Conservation (phyloP, 331 rosid species). For the Dryas integrifolia region DNA sequence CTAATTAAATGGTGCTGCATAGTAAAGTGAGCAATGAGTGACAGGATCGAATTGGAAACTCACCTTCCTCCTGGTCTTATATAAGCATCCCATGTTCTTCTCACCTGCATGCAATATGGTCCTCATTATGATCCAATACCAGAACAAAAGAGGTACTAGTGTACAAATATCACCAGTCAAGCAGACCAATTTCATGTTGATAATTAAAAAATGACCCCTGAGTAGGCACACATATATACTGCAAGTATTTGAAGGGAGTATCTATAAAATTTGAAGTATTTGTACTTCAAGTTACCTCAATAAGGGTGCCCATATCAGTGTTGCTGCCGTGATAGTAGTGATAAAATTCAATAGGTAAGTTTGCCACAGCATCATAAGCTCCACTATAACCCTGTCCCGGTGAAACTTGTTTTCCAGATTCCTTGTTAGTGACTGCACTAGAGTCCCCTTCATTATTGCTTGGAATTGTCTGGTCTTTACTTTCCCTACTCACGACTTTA, state of each 20-base stretch:
- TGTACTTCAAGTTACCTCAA: conserved; percentile 57
- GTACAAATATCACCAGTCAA: neutral
- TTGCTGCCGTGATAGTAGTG: conserved; percentile 88
- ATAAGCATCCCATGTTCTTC: conserved; percentile 96
- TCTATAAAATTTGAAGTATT: neutral
- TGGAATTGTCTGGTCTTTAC: conserved; percentile 27
- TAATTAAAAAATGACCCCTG: neutral
- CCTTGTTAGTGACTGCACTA: conserved; percentile 36
- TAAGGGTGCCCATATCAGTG: conserved; percentile 81
- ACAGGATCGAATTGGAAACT: conserved; percentile 1
- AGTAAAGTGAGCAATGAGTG: neutral
- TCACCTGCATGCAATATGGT: conserved; percentile 52
- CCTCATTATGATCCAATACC: conserved; percentile 8
- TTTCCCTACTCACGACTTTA: conserved; percentile 30
- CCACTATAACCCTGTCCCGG: conserved; percentile 43
- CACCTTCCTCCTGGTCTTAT: conserved; percentile 94
- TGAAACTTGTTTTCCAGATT: conserved; percentile 33
- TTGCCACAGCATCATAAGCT: conserved; percentile 59
- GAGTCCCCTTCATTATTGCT: conserved; percentile 33
- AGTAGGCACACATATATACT: neutral
- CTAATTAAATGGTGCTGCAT: neutral
- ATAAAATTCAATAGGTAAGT: conserved; percentile 78
- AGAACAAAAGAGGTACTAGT: neutral
- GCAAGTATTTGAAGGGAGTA: too few relatives aligned
- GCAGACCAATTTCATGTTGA: neutral